phyloP scores from a whole-genome alignment of 768 basidiomycete species.

The Xanthoconium purpureum region DNA sequence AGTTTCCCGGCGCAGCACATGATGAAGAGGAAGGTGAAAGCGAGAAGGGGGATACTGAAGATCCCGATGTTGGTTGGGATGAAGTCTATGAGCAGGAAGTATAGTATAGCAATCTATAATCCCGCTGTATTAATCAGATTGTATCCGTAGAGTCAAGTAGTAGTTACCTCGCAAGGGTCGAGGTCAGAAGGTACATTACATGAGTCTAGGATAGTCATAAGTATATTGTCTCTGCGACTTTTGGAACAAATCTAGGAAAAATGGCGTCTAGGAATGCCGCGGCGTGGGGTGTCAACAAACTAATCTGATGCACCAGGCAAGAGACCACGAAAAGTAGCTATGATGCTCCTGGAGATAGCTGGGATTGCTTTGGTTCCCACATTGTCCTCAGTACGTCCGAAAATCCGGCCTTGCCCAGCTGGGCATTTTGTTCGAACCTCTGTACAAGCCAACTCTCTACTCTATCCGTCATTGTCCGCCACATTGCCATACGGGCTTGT shows the following conservation, averaged over 20 bases:
- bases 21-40: slow-evolving; percentile 31
- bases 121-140: background rate
- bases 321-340: slow-evolving; percentile 13
- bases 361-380: slow-evolving; percentile 68
- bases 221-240: slow-evolving; percentile 22
- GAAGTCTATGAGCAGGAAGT: slow-evolving; percentile 76
- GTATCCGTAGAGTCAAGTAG: background rate
- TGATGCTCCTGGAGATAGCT: slow-evolving; percentile 31
- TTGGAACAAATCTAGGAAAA: slow-evolving; percentile 24
- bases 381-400: slow-evolving; percentile 80
- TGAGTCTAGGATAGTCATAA: slow-evolving; percentile 30
- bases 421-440: slow-evolving; percentile 90
- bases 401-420: slow-evolving; percentile 83
- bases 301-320: slow-evolving; percentile 5
- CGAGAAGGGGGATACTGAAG: slow-evolving; percentile 40
- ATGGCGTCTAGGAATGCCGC: slow-evolving; percentile 22
- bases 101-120: slow-evolving; percentile 8
- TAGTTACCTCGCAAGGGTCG: background rate
- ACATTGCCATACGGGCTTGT: slow-evolving; percentile 75
- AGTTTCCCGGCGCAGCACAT: slow-evolving; percentile 1
- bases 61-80: slow-evolving; percentile 35
- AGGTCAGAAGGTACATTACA: slow-evolving; percentile 16
- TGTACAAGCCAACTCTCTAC: slow-evolving; percentile 85
- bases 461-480: slow-evolving; percentile 77
- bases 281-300: slow-evolving; percentile 1